Conservation (phyloP, 768 basidiomycete genomes). For the Gautieria morchelliformis region DNA sequence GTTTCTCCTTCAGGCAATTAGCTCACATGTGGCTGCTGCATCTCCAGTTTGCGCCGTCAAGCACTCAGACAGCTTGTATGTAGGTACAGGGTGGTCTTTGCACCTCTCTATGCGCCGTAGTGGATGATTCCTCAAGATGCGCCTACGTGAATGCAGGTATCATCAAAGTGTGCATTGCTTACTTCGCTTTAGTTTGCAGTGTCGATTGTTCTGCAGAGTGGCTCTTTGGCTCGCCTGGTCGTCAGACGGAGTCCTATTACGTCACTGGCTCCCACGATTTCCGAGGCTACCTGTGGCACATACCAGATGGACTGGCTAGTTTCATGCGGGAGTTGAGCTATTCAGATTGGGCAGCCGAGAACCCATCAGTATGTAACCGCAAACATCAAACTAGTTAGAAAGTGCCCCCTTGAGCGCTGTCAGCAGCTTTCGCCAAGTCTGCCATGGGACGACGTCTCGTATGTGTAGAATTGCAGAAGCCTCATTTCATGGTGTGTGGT, state of each 20-base stretch:
- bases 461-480: constrained; percentile 57
- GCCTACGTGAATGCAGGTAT: constrained; percentile 67
- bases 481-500: constrained; percentile 54
- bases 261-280: constrained; percentile 80
- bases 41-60: too few relatives aligned
- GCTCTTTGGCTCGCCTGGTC: constrained; percentile 60
- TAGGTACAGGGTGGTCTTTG: too few relatives aligned
- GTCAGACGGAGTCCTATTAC: constrained; percentile 48
- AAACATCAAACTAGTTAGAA: constrained; percentile 9
- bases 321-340: constrained; percentile 35
- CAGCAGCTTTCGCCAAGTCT: constrained; percentile 31
- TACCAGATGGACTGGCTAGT: constrained; percentile 43
- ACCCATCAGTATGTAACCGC: constrained; percentile 28
- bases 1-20: too few relatives aligned
- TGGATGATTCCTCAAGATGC: constrained; percentile 28
- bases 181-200: not conserved
- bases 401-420: constrained; percentile 22
- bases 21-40: too few relatives aligned
- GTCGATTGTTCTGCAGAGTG: constrained; percentile 38
- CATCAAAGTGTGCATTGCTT: constrained; percentile 49
- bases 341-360: constrained; percentile 33
- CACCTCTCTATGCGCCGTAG: too few relatives aligned
- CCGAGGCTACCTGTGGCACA: constrained; percentile 66
- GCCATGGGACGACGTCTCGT: constrained; percentile 30
- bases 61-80: too few relatives aligned